Evolutionary conservation across 202 grass and related monocot species (phyloP).

Genomic region (Zoysia matrella): DNA sequence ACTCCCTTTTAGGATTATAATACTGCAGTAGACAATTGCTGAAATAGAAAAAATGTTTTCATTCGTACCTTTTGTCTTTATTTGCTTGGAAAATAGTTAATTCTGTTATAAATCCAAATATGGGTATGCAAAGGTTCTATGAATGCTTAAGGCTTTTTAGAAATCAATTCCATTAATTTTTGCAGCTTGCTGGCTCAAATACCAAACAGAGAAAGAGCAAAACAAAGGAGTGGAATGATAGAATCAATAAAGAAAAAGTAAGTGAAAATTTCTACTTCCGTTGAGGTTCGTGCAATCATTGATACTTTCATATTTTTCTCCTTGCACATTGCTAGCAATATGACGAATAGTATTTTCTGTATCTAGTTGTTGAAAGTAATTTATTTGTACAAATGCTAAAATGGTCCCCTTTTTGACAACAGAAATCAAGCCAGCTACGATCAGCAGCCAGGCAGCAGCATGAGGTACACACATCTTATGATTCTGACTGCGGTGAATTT

Average conservation of each 20-base stretch:
- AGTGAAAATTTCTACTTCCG: neutral
- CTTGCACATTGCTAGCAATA: conserved; percentile 1
- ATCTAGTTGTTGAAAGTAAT: neutral
- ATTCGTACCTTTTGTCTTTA: neutral
- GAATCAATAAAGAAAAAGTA: conserved; percentile 58
- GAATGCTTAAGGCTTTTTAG: neutral
- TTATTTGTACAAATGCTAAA: conserved; percentile 21
- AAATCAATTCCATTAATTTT: conserved; percentile 5
- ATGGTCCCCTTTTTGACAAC: conserved; percentile 22
- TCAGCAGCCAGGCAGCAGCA: conserved; percentile 54
- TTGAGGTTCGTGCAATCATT: neutral
- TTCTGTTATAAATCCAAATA: neutral
- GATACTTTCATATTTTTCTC: conserved; percentile 8
- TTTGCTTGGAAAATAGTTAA: neutral
- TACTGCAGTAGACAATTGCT: too few species aligned
- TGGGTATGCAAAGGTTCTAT: neutral
- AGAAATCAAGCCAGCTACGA: conserved; percentile 64
- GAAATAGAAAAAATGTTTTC: too few species aligned
- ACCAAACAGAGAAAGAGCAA: conserved; percentile 53
- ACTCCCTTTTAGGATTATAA: too few species aligned
- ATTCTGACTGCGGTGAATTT: neutral
- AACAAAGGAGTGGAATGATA: conserved; percentile 53
- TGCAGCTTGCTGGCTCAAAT: conserved; percentile 47
- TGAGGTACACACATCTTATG: conserved; percentile 47
- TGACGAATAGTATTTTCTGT: neutral